Percentiles rank a stretch among this genome's conserved stretches.
These are phyloP conservation scores for Aspergillus sp. DNA, from an alignment of 2,329 filamentous ascomycete genomes.

Conservation along the genomic window DNA sequence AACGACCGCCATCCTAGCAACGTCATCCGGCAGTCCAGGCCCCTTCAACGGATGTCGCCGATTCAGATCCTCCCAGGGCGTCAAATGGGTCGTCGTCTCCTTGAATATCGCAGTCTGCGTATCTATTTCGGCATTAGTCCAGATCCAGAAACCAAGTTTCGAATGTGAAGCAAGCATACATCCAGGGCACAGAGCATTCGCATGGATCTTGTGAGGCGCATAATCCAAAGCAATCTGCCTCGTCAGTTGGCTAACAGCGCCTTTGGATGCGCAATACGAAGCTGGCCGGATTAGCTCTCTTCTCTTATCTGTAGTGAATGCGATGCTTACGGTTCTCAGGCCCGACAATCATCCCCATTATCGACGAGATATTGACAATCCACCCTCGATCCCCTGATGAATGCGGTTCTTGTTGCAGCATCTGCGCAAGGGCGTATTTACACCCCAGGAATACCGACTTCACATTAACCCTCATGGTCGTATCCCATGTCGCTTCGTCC, in stretches of 20 bases:
- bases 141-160: background rate
- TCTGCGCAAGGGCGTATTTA: conserved; percentile 41
- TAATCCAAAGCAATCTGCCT: conserved; percentile 52
- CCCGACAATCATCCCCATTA: conserved; percentile 29
- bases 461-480: conserved; percentile 36
- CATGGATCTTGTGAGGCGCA: conserved; percentile 49
- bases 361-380: conserved; percentile 37
- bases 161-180: conserved; percentile 27
- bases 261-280: conserved; percentile 52
- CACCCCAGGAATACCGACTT: conserved; percentile 45
- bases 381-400: conserved; percentile 34
- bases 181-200: conserved; percentile 56
- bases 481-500: conserved; percentile 48
- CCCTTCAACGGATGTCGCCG: conserved; percentile 27
- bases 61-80: conserved; percentile 6
- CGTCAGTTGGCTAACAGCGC: conserved; percentile 52
- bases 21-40: conserved; percentile 32
- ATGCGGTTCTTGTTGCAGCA: conserved; percentile 39
- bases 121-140: conserved; percentile 7
- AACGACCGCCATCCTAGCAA: conserved; percentile 44
- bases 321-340: conserved; percentile 20
- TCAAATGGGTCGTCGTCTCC: conserved; percentile 9
- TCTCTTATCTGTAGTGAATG: too few species aligned
- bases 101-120: conserved; percentile 27
- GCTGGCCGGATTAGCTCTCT: conserved; percentile 16